Evolutionary conservation across 192 early-diverging fungal genomes (phyloP), one percentile per base, ranked within the genome.

Genomic region (Powellomyces hirtus): DNA sequence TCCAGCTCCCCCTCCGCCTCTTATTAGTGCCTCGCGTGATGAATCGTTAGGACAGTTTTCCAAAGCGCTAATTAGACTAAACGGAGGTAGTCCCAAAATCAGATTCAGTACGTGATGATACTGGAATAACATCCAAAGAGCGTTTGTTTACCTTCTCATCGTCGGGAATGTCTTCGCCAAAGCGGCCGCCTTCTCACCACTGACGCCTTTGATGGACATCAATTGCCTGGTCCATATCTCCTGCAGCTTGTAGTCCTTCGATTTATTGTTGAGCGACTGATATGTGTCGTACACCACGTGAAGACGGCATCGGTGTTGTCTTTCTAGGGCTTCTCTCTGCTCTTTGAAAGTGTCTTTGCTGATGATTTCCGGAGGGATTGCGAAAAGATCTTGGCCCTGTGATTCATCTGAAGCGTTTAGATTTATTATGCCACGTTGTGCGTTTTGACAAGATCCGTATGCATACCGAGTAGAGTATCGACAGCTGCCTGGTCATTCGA

Each of bases 181-280:
- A n/a, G 87, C 79, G 30, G 78, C 44, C 0, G 95, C 97, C 73
- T 95, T 96, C 66, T 98, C 94, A 0, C 75, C 80, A 62, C 89
- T 91, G 22, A 98, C 71, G 24, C 95, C 95, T 44, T 86, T 83
- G 46, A 95, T 74, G 0, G 88, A 86, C 89, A 94, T 87, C 29
- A 99, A 79, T 85, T 97, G 92, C 44, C 88, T 80, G 38, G 88
- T 74, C 77, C 92, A 96, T 1, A 92, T 75, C 52, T 97, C 94
- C 22, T 84, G 77, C 1, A 92, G 80, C 0, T 81, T 81, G n/a
- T 91, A 70, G 2, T 86, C 75, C 18, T 82, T 82, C 6, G 84
- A 87, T 76, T 98, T 98, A 67, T 77, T 79, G 62, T 90, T 94
- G 3, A 94, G 76, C 3, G 70, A 66, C 5, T 71, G 72, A 55